Percentiles rank a stretch among this genome's conserved stretches.
Conservation (phyloP, 2,329 filamentous ascomycete genomes). For the Monilinia polystroma region DNA sequence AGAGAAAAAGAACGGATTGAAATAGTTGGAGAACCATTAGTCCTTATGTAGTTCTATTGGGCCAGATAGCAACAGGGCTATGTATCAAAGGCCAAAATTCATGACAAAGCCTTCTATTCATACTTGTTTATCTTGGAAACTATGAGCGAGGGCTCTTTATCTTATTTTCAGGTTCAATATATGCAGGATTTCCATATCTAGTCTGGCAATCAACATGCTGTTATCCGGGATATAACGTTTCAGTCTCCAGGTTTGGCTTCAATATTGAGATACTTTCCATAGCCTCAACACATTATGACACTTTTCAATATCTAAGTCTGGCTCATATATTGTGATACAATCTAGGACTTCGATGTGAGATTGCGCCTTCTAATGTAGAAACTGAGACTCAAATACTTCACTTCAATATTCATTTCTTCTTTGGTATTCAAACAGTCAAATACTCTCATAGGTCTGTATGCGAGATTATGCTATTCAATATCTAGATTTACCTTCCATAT, state of each 20-base stretch:
- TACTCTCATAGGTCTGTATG: neutral
- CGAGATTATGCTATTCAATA: neutral
- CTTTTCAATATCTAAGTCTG: neutral
- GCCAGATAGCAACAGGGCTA: neutral
- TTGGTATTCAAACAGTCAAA: neutral
- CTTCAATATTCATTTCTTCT: neutral
- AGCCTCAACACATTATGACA: neutral
- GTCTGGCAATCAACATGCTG: too few species aligned
- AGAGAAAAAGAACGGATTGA: too few species aligned
- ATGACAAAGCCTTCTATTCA: neutral
- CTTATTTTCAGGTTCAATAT: too few species aligned
- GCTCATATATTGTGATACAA: neutral
- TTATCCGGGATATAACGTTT: neutral
- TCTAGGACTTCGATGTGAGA: neutral
- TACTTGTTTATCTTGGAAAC: too few species aligned
- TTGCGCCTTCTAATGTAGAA: neutral
- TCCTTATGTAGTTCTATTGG: too few species aligned
- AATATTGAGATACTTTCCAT: too few species aligned
- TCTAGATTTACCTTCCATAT: neutral
- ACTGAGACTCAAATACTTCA: too few species aligned
- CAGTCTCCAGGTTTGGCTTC: neutral
- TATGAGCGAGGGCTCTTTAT: neutral
- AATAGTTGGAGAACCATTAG: fast-evolving
- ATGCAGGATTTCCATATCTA: neutral
- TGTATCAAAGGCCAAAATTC: neutral